phyloP scores from a whole-genome alignment of 2,329 filamentous ascomycete species.

The Dothideomycetidae sp. region DNA sequence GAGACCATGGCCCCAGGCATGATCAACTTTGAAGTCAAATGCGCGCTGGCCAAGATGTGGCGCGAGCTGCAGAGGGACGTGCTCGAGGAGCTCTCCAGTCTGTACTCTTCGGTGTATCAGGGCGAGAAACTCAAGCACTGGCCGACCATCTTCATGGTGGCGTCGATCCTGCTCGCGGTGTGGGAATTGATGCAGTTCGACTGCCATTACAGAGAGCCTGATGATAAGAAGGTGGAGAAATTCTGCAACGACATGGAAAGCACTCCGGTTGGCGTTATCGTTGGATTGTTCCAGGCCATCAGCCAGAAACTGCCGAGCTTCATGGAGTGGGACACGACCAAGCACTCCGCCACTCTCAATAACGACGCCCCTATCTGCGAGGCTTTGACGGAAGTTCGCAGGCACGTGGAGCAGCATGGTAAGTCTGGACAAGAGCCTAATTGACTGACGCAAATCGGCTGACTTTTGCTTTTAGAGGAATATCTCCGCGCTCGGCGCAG shows the following conservation, averaged over 20 bases:
- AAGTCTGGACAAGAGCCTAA: too few species aligned
- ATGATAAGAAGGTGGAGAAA: slow-evolving; percentile 71
- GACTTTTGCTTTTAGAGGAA: slow-evolving; percentile 63
- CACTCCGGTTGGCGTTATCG: slow-evolving; percentile 87
- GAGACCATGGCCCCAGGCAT: slow-evolving; percentile 90
- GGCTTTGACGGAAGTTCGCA: slow-evolving; percentile 87
- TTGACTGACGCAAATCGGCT: too few species aligned
- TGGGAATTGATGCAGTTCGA: slow-evolving; percentile 99
- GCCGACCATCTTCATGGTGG: slow-evolving; percentile 97
- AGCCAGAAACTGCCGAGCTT: slow-evolving; percentile 90
- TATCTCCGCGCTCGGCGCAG: slow-evolving; percentile 71
- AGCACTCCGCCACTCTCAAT: slow-evolving; percentile 80
- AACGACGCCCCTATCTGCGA: slow-evolving; percentile 88
- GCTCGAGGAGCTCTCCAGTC: slow-evolving; percentile 74
- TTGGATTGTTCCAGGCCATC: slow-evolving; percentile 93
- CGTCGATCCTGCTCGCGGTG: slow-evolving; percentile 79
- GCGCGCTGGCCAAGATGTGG: slow-evolving; percentile 94
- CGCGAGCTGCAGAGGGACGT: slow-evolving; percentile 93
- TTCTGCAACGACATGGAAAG: slow-evolving; percentile 97
- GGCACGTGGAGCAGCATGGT: slow-evolving; percentile 91
- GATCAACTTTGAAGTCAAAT: slow-evolving; percentile 99
- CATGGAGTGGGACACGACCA: slow-evolving; percentile 82
- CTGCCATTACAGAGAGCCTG: slow-evolving; percentile 86
- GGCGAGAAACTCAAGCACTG: slow-evolving; percentile 97
- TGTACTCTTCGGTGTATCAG: slow-evolving; percentile 97